A percentile compares a stretch with the other conserved stretches of the same genome.
Evolutionary conservation across 495 filamentous ascomycete species (phyloP).

Genomic region (Friedmanniomyces simplex): DNA sequence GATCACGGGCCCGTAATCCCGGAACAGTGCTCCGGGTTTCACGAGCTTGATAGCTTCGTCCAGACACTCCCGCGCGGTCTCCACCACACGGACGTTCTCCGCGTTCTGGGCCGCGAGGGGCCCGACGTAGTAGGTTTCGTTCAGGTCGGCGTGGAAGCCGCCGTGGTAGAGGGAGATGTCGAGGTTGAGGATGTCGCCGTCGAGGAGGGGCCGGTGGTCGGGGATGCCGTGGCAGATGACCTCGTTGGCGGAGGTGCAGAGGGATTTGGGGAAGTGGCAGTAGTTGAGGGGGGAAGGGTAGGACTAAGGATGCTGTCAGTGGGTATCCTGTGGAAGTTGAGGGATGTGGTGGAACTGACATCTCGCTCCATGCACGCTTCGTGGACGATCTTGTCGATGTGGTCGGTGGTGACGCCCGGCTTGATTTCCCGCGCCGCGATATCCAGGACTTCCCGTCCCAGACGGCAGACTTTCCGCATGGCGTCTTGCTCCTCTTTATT

Average conservation of each 20-base stretch:
- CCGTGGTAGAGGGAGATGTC: constrained; percentile 36
- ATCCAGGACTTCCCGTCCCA: constrained; percentile 88
- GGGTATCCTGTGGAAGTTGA: neutral
- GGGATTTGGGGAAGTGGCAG: constrained; percentile 90
- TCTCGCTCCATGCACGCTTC: constrained; percentile 89
- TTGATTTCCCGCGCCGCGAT: constrained; percentile 68
- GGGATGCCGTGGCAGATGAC: constrained; percentile 55
- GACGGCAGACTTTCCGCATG: constrained; percentile 86
- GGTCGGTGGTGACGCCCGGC: constrained; percentile 90
- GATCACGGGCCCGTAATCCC: constrained; percentile 33
- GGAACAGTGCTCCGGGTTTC: constrained; percentile 35
- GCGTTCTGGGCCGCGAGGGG: constrained; percentile 28
- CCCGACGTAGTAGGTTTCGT: constrained; percentile 38
- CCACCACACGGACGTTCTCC: constrained; percentile 34
- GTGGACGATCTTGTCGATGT: constrained; percentile 92
- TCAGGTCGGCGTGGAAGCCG: constrained; percentile 36
- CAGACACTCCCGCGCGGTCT: constrained; percentile 32
- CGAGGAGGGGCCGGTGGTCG: constrained; percentile 31
- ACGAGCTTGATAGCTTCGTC: constrained; percentile 35
- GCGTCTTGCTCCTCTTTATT: constrained; percentile 67
- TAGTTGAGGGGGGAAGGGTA: constrained; percentile 98
- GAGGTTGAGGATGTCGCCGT: constrained; percentile 38
- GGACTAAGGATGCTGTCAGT: constrained; percentile 45
- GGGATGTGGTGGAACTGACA: constrained; percentile 40
- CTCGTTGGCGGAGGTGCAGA: constrained; percentile 93